Percentiles rank a stretch among this genome's conserved stretches.
These are phyloP conservation scores for Sporothrix variecibatus DNA, from an alignment of 2,329 filamentous ascomycete species.

Conservation along the genomic window DNA sequence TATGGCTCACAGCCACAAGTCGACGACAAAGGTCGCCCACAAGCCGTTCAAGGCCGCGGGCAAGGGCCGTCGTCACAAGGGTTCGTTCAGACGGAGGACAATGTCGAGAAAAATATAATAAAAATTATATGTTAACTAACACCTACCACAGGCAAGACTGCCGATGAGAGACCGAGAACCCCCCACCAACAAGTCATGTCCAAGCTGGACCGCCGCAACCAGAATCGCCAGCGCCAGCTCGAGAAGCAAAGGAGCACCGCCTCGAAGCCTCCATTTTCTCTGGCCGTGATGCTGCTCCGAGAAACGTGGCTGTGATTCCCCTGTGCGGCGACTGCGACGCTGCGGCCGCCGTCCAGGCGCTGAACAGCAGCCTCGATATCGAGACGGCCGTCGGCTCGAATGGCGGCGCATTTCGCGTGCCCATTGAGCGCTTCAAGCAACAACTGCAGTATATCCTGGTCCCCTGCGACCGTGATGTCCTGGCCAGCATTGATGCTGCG, in stretches of 20 bases:
- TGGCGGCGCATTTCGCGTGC: slow-evolving; percentile 52
- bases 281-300: slow-evolving; percentile 83
- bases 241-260: slow-evolving; percentile 82
- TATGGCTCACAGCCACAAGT: slow-evolving; percentile 80
- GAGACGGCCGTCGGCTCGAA: slow-evolving; percentile 55
- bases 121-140: background rate
- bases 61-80: slow-evolving; percentile 60
- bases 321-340: slow-evolving; percentile 74
- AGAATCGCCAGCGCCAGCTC: slow-evolving; percentile 85
- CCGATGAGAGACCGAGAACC: slow-evolving; percentile 77
- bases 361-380: slow-evolving; percentile 81
- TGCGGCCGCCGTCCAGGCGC: slow-evolving; percentile 63
- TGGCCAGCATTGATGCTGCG: slow-evolving; percentile 80
- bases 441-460: slow-evolving; percentile 75
- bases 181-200: slow-evolving; percentile 97
- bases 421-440: slow-evolving; percentile 91
- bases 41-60: slow-evolving; percentile 92
- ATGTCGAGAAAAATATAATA: too few species aligned
- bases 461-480: slow-evolving; percentile 70
- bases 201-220: slow-evolving; percentile 92
- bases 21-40: slow-evolving; percentile 83
- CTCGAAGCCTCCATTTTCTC: slow-evolving; percentile 78
- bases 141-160: slow-evolving; percentile 68
- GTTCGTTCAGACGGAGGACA: slow-evolving; percentile 14
- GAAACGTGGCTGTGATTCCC: slow-evolving; percentile 85